Evolutionary conservation across 2,329 filamentous ascomycete species (phyloP), one percentile per base, ranked within the genome.

Genomic region (Cercospora zeina): DNA sequence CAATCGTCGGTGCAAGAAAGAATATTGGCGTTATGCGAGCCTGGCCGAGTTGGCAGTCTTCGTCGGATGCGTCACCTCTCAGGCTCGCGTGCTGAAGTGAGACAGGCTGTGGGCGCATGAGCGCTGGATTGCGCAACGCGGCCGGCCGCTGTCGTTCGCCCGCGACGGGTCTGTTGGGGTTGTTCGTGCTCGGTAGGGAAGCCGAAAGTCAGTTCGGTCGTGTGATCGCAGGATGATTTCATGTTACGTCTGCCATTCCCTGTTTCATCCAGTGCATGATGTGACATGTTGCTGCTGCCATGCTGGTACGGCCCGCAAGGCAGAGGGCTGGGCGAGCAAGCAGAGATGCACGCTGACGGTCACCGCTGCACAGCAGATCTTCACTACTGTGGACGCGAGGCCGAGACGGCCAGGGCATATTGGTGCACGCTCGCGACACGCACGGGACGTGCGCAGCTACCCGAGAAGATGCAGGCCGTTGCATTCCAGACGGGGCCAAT

Each of bases 221-320:
- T 68, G 60, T 68, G 66, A 68, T 67, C 63, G 62, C 37, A 27
- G 33, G 33, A 54, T 51, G 30, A 36, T 54, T 21, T 27, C 30
- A 36, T 24, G 53, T 34, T 39, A 51, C 33, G 49, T 53, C 21
- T 58, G 47, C 61, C 36, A 54, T 65, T 64, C 54, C 63, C 63
- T 56, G 59, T 67, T 67, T 61, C 58, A 63, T 36, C 33, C 34
- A 39, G 33, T 61, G 57, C 54, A 63, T 64, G 45, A 45, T 65
- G 58, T 54, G 57, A 54, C 49, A 49, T n/a, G 51, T 34, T 37
- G 54, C 51, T 36, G 50, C 51, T 54, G 57, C 49, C 49, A 49
- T n/a, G 51, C 45, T 37, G 54, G 42, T 36, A 39, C 66, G 66
- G 66, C 33, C 66, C 64, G 64, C 58, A 61, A 63, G 64, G 58